Evolutionary conservation across 73 alveolate species (phyloP).

Genomic region (Vitrella brassicaformis): DNA sequence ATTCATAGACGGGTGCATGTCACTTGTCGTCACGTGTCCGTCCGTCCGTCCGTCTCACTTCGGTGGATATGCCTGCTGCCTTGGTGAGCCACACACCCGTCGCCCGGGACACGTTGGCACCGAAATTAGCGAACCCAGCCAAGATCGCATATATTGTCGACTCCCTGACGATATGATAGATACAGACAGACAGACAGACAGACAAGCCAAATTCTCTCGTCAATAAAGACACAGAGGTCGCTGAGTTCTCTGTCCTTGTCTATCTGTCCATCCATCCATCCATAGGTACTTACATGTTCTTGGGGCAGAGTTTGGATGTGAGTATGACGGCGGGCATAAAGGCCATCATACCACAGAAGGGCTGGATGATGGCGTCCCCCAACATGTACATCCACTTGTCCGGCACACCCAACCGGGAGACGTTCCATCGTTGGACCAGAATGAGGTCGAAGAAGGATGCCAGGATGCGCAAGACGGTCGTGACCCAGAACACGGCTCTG

Average conservation of each 20-base stretch:
- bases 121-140: slow-evolving; percentile 7
- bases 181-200: background rate
- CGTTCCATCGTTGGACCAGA: background rate
- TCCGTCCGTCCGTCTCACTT: too few species aligned
- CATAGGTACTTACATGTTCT: background rate
- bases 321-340: background rate
- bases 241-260: too few species aligned
- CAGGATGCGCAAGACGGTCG: background rate
- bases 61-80: background rate
- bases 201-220: background rate
- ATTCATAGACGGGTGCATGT: too few species aligned
- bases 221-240: background rate
- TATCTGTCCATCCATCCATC: background rate
- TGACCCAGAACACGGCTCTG: background rate
- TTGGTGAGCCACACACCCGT: background rate
- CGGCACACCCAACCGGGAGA: background rate
- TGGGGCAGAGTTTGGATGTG: background rate
- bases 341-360: background rate
- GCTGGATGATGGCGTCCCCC: background rate
- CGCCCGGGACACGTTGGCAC: background rate
- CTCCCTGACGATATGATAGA: background rate
- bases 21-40: too few species aligned
- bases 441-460: background rate
- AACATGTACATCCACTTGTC: background rate
- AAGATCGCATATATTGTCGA: slow-evolving; percentile 28